Conservation (phyloP, 148 eudicot species). For the Vaccinium corymbosum region DNA sequence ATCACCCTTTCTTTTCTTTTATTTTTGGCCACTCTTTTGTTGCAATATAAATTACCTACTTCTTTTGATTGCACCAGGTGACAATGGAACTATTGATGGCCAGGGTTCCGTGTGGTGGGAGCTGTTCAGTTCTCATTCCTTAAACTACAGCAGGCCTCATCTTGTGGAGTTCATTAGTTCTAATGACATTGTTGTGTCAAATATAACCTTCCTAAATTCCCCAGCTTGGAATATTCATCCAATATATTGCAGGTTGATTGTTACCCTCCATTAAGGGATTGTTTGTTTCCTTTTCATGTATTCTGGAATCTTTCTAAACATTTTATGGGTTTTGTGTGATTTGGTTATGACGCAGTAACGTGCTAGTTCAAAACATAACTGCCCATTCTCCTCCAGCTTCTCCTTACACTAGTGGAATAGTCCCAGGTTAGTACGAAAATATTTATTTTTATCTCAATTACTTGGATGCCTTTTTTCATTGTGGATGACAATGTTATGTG, state of each 20-base stretch:
- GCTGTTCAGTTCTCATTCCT: conserved; percentile 35
- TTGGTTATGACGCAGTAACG: conserved; percentile 36
- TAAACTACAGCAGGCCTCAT: conserved; percentile 59
- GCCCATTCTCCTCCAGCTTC: conserved; percentile 40
- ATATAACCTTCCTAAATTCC: conserved; percentile 57
- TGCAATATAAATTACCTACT: background rate
- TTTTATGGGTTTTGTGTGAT: background rate
- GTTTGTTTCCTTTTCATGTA: conserved; percentile 5
- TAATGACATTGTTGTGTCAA: conserved; percentile 48
- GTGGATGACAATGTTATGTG: background rate
- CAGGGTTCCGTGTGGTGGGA: conserved; percentile 82
- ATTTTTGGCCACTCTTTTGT: background rate
- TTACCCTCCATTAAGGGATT: conserved; percentile 2
- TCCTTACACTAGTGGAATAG: conserved; percentile 50
- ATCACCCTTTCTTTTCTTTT: background rate
- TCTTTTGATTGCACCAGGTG: conserved; percentile 34
- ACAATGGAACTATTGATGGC: conserved; percentile 68
- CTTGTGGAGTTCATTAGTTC: conserved; percentile 55
- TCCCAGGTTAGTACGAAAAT: conserved; percentile 44
- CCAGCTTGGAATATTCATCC: conserved; percentile 64
- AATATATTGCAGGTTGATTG: conserved; percentile 55
- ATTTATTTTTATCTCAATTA: conserved; percentile 2
- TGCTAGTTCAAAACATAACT: conserved; percentile 50
- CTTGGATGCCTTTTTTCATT: background rate
- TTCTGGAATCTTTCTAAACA: background rate